Evolutionary conservation across 2,329 filamentous ascomycete genomes (phyloP).

Genomic region (Zasmidium angulare): DNA sequence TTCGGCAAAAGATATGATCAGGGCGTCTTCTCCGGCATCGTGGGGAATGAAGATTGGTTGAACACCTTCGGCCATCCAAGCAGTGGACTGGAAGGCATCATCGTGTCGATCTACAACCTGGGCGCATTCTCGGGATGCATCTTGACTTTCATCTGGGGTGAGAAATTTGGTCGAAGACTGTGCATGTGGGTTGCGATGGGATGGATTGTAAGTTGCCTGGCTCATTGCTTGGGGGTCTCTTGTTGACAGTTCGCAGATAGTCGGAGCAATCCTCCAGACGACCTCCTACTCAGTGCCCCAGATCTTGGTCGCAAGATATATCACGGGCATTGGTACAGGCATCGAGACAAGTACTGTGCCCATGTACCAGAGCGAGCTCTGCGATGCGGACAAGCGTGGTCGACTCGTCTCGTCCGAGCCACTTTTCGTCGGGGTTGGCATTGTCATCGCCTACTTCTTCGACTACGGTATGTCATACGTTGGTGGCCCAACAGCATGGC

Average conservation of each 20-base stretch:
- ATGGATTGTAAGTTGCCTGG: slow-evolving; percentile 36
- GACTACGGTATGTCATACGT: slow-evolving; percentile 42
- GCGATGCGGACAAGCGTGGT: slow-evolving; percentile 34
- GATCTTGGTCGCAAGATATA: slow-evolving; percentile 48
- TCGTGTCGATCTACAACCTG: slow-evolving; percentile 55
- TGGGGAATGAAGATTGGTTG: slow-evolving; percentile 42
- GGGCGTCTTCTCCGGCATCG: slow-evolving; percentile 39
- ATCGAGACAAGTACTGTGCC: slow-evolving; percentile 49
- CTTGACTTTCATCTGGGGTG: slow-evolving; percentile 50
- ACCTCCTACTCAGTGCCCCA: slow-evolving; percentile 45
- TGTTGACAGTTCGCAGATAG: slow-evolving; percentile 23
- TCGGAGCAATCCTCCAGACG: slow-evolving; percentile 48
- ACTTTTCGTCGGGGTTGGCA: slow-evolving; percentile 37
- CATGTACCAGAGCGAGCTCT: slow-evolving; percentile 40
- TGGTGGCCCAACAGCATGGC: slow-evolving; percentile 46
- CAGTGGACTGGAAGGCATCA: slow-evolving; percentile 42
- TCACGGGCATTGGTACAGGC: slow-evolving; percentile 51
- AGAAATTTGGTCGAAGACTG: slow-evolving; percentile 50
- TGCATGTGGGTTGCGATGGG: slow-evolving; percentile 48
- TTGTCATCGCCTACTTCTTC: slow-evolving; percentile 36
- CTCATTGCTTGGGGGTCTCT: neutral
- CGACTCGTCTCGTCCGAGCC: slow-evolving; percentile 36
- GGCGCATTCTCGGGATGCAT: slow-evolving; percentile 61
- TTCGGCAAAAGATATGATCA: slow-evolving; percentile 21
- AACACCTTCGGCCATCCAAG: slow-evolving; percentile 42